Evolutionary conservation across 169 alveolate species (phyloP).

Genomic region (Plasmodium chabaudi): DNA sequence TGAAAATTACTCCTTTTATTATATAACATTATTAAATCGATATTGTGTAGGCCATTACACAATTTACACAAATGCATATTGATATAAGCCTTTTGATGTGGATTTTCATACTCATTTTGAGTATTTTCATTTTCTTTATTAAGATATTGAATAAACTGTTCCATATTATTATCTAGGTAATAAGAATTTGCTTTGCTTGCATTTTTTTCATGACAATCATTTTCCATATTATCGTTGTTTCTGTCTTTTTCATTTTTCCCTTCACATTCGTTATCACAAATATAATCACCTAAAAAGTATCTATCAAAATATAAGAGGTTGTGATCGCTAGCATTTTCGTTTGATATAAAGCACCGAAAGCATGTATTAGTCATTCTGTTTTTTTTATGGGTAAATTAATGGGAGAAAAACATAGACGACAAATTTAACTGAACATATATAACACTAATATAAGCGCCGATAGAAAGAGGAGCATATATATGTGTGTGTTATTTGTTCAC

Average conservation of each 20-base stretch:
- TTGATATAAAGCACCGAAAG: slow-evolving; percentile 47
- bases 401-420: background rate
- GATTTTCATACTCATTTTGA: slow-evolving; percentile 2
- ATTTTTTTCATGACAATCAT: background rate
- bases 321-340: slow-evolving; percentile 16
- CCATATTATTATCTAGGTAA: slow-evolving; percentile 27
- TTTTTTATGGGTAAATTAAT: slow-evolving; percentile 1
- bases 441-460: background rate
- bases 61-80: slow-evolving; percentile 55
- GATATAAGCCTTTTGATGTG: slow-evolving; percentile 30
- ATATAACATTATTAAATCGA: slow-evolving; percentile 64
- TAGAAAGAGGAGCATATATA: too few relatives aligned
- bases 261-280: slow-evolving; percentile 1
- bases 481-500: too few relatives aligned
- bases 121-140: background rate
- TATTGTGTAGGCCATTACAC: slow-evolving; percentile 69
- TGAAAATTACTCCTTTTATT: slow-evolving; percentile 55
- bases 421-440: background rate
- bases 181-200: background rate
- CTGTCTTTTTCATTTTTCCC: background rate
- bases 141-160: slow-evolving; percentile 24
- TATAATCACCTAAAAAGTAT: slow-evolving; percentile 45
- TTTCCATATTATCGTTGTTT: slow-evolving; percentile 1
- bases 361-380: slow-evolving; percentile 34
- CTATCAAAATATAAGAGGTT: slow-evolving; percentile 40